These are phyloP conservation scores for Acer negundo DNA, from an alignment of 345 rosid genomes.

Conservation along the genomic window DNA sequence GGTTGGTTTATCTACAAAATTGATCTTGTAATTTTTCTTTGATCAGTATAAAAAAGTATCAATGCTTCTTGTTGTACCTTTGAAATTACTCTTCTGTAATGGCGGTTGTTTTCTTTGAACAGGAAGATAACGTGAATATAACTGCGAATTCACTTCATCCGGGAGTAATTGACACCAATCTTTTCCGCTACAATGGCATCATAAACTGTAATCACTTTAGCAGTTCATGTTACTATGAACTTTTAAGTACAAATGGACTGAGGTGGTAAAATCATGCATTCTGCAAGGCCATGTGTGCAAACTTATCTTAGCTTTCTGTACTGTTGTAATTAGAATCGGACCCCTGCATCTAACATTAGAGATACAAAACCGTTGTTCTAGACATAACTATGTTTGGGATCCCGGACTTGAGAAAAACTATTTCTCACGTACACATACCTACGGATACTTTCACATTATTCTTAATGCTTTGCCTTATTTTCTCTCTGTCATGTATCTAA, in stretches of 20 bases:
- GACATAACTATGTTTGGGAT: too few species aligned
- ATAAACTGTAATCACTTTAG: conserved; percentile 36
- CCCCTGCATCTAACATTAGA: too few species aligned
- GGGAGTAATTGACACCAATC: conserved; percentile 62
- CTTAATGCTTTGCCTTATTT: neutral
- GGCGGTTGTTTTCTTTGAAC: conserved; percentile 22
- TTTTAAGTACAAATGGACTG: neutral
- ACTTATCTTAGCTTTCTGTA: neutral
- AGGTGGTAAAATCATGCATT: neutral
- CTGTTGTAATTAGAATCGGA: too few species aligned
- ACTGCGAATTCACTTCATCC: conserved; percentile 83
- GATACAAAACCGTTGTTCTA: too few species aligned
- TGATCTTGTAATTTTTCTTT: neutral
- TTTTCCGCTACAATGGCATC: conserved; percentile 49
- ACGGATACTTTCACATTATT: too few species aligned
- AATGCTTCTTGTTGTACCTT: too few species aligned
- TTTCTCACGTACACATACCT: neutral
- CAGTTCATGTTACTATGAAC: neutral
- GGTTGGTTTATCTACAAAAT: conserved; percentile 37
- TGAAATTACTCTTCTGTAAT: neutral
- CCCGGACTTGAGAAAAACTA: too few species aligned
- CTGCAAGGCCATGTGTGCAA: neutral
- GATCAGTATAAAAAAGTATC: too few species aligned
- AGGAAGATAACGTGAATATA: conserved; percentile 64
- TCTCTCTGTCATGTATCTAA: neutral